Conservation (phyloP, 2,329 filamentous ascomycete genomes). For the Neofusicoccum kwambonambiense region DNA sequence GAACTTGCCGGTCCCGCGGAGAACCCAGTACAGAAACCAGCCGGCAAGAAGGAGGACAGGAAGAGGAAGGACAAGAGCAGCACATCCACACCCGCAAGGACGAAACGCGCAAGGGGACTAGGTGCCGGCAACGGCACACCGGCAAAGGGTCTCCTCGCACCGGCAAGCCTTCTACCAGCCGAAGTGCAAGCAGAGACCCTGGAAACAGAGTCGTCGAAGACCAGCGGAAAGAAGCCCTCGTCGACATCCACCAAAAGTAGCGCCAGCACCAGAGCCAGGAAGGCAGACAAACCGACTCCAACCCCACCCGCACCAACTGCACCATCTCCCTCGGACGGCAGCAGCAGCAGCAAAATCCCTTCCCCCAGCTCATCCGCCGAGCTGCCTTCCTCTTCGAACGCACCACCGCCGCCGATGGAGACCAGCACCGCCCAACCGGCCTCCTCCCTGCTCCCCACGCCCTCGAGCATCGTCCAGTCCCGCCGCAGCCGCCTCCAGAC, state of each 20-base stretch:
- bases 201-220: neutral
- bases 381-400: neutral
- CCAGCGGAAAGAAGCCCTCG: neutral
- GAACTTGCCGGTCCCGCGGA: slow-evolving; percentile 18
- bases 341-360: neutral
- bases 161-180: slow-evolving; percentile 25
- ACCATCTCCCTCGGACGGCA: neutral
- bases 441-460: neutral
- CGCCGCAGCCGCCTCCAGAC: slow-evolving; percentile 30
- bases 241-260: neutral
- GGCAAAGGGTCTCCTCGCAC: slow-evolving; percentile 32
- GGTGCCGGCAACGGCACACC: slow-evolving; percentile 39
- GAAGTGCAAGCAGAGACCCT: slow-evolving; percentile 13
- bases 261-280: neutral
- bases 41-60: slow-evolving; percentile 15
- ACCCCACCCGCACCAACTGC: neutral
- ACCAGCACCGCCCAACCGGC: neutral
- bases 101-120: slow-evolving; percentile 32
- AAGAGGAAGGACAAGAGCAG: slow-evolving; percentile 28
- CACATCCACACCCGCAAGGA: slow-evolving; percentile 31
- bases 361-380: neutral
- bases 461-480: neutral
- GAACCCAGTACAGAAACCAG: slow-evolving; percentile 14
- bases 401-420: neutral
- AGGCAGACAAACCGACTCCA: neutral